phyloP scores from a whole-genome alignment of 2,329 filamentous ascomycete genomes.

The Cladosporium sp. region DNA sequence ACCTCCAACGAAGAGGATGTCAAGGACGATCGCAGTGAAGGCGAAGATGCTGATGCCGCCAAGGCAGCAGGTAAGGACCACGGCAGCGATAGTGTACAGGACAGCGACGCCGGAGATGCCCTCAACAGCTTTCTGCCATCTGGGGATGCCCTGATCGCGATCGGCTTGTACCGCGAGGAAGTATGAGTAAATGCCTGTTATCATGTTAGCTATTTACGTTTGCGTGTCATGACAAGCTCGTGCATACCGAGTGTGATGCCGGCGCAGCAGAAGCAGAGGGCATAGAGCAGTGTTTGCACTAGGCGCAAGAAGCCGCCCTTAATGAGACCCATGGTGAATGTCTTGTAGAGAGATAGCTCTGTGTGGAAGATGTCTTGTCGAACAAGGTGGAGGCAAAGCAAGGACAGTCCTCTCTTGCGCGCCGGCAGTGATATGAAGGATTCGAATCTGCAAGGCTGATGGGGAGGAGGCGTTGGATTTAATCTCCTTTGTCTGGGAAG shows the following conservation, averaged over 20 bases:
- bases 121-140: conserved; percentile 56
- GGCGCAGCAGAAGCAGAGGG: conserved; percentile 70
- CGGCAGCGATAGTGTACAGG: conserved; percentile 71
- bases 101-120: conserved; percentile 74
- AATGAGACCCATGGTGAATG: conserved; percentile 36
- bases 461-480: conserved; percentile 11
- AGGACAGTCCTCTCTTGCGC: not conserved
- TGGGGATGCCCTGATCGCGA: conserved; percentile 63
- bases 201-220: not conserved
- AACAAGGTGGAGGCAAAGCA: not conserved
- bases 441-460: conserved; percentile 15
- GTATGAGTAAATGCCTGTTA: conserved; percentile 62
- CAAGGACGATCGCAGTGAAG: conserved; percentile 70
- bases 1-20: conserved; percentile 71
- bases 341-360: not conserved
- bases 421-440: conserved; percentile 9
- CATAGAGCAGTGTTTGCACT: conserved; percentile 68
- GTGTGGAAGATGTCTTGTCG: not conserved
- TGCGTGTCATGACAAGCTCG: not conserved
- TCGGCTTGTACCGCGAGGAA: conserved; percentile 73
- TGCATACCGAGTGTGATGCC: conserved; percentile 66
- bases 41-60: conserved; percentile 74
- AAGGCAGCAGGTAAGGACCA: conserved; percentile 75
- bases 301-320: conserved; percentile 65
- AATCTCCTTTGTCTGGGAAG: conserved; percentile 8